Base-by-base conservation (phyloP, 2,329 filamentous ascomycete genomes). In the Claviceps sp. region DNA sequence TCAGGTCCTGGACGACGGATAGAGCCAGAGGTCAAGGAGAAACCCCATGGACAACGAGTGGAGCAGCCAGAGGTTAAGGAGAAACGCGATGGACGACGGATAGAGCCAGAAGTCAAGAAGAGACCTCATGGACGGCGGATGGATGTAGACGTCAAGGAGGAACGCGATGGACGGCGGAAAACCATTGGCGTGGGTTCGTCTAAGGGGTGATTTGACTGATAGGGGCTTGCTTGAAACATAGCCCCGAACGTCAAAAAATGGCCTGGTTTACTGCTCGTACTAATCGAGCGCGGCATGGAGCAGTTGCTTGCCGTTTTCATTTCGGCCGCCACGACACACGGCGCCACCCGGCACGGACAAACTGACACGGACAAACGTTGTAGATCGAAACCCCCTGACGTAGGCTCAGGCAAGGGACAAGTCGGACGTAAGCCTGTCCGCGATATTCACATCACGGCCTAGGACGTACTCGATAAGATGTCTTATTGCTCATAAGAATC, bases 101-200 rank as follows among this genome's bases (percentile, higher is more conserved):
- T 26, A 8, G 7, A 26, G 26, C 7, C 2, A 26, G 26, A 26
- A 1, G 7, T 26, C 26, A 8, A 26, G 26, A 7, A 26, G 26
- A 26, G 8, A 26, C 26, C 26, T 7, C 26, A 26, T 26, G 26
- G 26, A 30, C 30, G 65, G 62, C 55, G 67, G 42, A 57, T 30
- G 11, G 30, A 57, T 1, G 54, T 67, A 72, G 38, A 22, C 1
- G 20, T 2, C 20, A 20, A 20, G 20, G 20, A 20, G 18, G 70
- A 75, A 52, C 69, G 71, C 52, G 81, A 77, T 59, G 70, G 72
- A 54, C 82, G 78, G 78, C 73, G 77, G 37, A 72, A 75, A 24
- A 79, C 75, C 55, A 72, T 80, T 34, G 75, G 76, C 34, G 73
- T 80, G 13, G 70, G 79, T 48, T 70, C 71, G 18, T 61, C 63